Conservation (phyloP, 495 filamentous ascomycete genomes). For the Physcia stellaris region DNA sequence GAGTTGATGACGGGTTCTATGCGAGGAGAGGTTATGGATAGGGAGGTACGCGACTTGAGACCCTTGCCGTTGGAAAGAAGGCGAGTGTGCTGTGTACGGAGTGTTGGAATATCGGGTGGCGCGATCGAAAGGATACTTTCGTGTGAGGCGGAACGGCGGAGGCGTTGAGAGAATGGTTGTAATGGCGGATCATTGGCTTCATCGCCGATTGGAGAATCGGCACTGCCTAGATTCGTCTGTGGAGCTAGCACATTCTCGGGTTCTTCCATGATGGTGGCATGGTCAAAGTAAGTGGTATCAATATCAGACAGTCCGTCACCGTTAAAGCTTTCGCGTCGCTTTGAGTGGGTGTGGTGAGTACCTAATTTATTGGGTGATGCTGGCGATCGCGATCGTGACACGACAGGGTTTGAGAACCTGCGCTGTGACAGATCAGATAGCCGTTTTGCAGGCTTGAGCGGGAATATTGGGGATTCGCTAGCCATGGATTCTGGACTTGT, state of each 20-base stretch:
- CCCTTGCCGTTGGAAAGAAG: background rate
- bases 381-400: no score
- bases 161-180: constrained; percentile 14
- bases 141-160: constrained; percentile 31
- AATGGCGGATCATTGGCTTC: background rate
- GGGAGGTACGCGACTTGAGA: constrained; percentile 5
- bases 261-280: constrained; percentile 14
- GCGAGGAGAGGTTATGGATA: constrained; percentile 9
- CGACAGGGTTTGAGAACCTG: no score
- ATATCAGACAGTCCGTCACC: constrained; percentile 12
- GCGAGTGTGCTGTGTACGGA: background rate
- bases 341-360: background rate
- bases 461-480: constrained; percentile 41
- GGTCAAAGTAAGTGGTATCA: background rate
- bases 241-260: constrained; percentile 6
- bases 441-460: no score
- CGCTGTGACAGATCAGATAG: background rate
- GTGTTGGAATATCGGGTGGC: no score
- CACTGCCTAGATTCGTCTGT: no score
- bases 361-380: no score
- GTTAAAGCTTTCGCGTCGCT: background rate
- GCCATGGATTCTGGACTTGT: constrained; percentile 61
- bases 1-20: constrained; percentile 32
- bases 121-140: constrained; percentile 39
- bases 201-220: no score